phyloP scores from a whole-genome alignment of 257 asterid genomes.

The Gynochthodes officinalis region DNA sequence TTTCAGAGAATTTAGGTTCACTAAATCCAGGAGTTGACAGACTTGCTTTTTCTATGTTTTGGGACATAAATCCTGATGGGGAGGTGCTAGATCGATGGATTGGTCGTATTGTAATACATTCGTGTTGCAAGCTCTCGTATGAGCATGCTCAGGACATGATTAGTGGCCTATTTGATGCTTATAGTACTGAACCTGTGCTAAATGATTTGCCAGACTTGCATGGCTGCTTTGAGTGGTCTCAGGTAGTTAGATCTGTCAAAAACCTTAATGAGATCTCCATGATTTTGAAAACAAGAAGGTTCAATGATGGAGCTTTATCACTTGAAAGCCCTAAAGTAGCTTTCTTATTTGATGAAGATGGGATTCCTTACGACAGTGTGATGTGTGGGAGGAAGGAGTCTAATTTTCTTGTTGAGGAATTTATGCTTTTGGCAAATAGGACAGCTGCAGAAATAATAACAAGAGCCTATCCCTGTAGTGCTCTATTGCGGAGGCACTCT shows the following conservation, averaged over 20 bases:
- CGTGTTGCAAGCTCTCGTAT: conserved; percentile 89
- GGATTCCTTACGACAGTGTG: conserved; percentile 60
- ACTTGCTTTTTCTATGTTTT: conserved; percentile 76
- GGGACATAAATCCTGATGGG: conserved; percentile 70
- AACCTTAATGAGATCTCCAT: conserved; percentile 55
- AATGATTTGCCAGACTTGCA: conserved; percentile 24
- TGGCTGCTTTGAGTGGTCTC: conserved; percentile 35
- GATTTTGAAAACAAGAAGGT: conserved; percentile 52
- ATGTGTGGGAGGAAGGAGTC: conserved; percentile 48
- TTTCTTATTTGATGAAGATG: conserved; percentile 71
- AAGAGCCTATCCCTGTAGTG: conserved; percentile 76
- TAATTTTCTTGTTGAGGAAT: conserved; percentile 78
- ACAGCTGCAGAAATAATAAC: conserved; percentile 94
- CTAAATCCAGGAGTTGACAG: conserved; percentile 84
- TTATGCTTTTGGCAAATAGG: conserved; percentile 79
- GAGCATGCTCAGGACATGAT: conserved; percentile 80
- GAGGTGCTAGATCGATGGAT: conserved; percentile 77
- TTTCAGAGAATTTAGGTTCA: conserved; percentile 79
- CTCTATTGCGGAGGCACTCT: conserved; percentile 78
- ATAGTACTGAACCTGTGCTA: conserved; percentile 17
- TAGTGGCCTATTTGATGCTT: conserved; percentile 40
- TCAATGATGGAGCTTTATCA: conserved; percentile 71
- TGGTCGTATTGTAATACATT: conserved; percentile 63
- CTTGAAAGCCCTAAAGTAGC: conserved; percentile 69
- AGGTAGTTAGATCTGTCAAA: conserved; percentile 51